Evolutionary conservation across 2,329 filamentous ascomycete species (phyloP), one percentile per base, ranked within the genome.

Genomic region (Fonsecaea erecta): DNA sequence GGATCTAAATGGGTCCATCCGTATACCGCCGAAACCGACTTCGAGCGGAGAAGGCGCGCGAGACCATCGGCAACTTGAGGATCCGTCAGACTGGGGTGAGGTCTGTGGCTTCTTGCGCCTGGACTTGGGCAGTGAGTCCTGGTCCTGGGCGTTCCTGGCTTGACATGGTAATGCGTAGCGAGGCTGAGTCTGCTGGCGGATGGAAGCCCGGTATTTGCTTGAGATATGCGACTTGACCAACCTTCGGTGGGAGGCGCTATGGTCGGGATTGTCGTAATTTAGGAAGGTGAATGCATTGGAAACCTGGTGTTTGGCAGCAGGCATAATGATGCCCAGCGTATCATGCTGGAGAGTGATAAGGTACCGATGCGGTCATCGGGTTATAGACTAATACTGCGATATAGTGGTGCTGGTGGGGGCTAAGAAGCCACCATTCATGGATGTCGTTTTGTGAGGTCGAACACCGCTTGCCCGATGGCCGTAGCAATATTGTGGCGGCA

Each of bases 161-260:
- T 54, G 57, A 14, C 57, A 61, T 14, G 56, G 57, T n/a, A 68
- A 55, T 37, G 66, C 63, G 61, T 68, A 64, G 24, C 63, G 60
- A 48, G 66, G 57, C 24, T 64, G 46, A 4, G 63, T 30, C 37
- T 68, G 60, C 52, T 63, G 60, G 26, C 66, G 57, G 7, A 68
- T 43, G 14, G 63, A 26, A 5, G 66, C 62, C 40, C 66, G 59
- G 55, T 68, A 68, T 52, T 62, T 68, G 61, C 63, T 64, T 11
- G 63, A 66, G 34, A 68, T 60, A 21, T 68, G 63, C 4, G 63
- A 68, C 32, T 68, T 68, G 34, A 68, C 66, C 9, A 62, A 51
- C 16, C 54, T 52, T 37, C 63, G 34, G 26, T 64, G 57, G 2
- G 61, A 62, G 2, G 61, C 64, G 53, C 46, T 66, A 34, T 66